Base-by-base conservation (phyloP, 116 monocot genomes). In the Iris pallida region DNA sequence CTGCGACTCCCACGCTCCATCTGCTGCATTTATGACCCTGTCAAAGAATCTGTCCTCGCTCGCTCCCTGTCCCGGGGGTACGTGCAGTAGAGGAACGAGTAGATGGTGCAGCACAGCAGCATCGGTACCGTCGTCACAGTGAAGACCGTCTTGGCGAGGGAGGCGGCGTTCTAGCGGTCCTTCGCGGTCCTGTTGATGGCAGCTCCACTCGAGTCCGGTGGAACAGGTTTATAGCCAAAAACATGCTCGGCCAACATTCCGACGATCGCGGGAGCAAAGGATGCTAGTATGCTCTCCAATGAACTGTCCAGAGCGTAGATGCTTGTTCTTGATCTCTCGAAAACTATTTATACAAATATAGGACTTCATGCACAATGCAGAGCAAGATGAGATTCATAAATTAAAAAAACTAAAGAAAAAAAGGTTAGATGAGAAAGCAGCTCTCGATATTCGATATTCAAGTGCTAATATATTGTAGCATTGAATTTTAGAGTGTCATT, bases 281-380 rank as follows among this genome's bases (percentile, higher is more conserved):
- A 96, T 54, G 95, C 63, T 11, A 96, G 80, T 6, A 92, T 44
- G 5, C 86, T 82, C 54, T 96, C 92, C 16, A 96, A 89, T 20
- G 92, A 75, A 77, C 89, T 81, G 59, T 96, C 95, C 43, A 96
- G 79, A 4, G 95, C 95, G 69, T 95, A 95, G 59, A 95, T 88
- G 63, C 84, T 95, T 60, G 95, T 91, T 47, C 95, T 76, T 69
- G 86, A 78, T 63, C 64, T 89, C 73, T 96, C 95, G 11, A 88
- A 87, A 10, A 96, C 95, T 19, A 96, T 96, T 75, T 96, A 92
- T 20, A 92, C 95, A 89, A 96, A 96, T 69, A 96, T 96, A 46
- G 92, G 95, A 61, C 95, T n/a, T 81, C 76, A 70, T 30, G 54
- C 52, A 67, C n/a, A n/a, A n/a, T n/a, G n/a, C n/a, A n/a, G n/a